Percentiles rank a stretch among this genome's conserved stretches.
Evolutionary conservation across 2,329 filamentous ascomycete species (phyloP).

Genomic region (Chaetothyriales sp.): DNA sequence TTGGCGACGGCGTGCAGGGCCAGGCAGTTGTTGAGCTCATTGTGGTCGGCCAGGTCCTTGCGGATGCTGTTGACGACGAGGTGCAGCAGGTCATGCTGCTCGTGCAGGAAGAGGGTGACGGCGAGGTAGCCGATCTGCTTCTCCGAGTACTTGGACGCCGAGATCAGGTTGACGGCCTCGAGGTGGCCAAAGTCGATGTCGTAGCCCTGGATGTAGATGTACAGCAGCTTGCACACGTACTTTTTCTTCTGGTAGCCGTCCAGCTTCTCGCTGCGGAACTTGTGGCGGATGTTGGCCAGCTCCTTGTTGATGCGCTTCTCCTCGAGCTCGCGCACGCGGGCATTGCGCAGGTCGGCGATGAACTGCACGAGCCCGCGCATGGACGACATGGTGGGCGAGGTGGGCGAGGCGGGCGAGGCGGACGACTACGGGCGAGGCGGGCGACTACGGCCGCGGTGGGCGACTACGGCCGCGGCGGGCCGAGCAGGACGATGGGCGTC

Average conservation of each 20-base stretch:
- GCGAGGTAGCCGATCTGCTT: conserved; percentile 98
- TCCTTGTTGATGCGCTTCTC: conserved; percentile 99
- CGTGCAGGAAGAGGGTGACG: conserved; percentile 92
- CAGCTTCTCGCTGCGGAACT: conserved; percentile 89
- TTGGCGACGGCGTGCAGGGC: conserved; percentile 96
- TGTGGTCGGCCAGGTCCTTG: conserved; percentile 86
- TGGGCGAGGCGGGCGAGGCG: neutral
- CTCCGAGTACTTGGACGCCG: conserved; percentile 92
- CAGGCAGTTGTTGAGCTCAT: conserved; percentile 94
- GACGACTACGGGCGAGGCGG: neutral
- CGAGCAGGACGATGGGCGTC: too few relatives aligned
- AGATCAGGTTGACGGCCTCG: conserved; percentile 95
- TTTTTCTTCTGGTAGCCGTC: conserved; percentile 99
- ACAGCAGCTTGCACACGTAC: conserved; percentile 99
- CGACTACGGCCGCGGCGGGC: too few relatives aligned
- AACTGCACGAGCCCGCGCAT: conserved; percentile 80
- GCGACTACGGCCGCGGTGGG: too few relatives aligned
- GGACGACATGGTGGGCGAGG: conserved; percentile 20
- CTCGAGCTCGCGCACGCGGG: conserved; percentile 83
- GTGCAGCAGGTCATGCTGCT: conserved; percentile 90
- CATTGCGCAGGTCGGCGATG: conserved; percentile 92
- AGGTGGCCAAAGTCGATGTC: conserved; percentile 98
- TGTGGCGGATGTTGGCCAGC: conserved; percentile 93
- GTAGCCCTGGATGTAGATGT: conserved; percentile 98
- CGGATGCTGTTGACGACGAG: conserved; percentile 96